Percentiles rank a stretch among this genome's conserved stretches.
Conservation (phyloP, 139 green algal species). For the Mesostigma viride region DNA sequence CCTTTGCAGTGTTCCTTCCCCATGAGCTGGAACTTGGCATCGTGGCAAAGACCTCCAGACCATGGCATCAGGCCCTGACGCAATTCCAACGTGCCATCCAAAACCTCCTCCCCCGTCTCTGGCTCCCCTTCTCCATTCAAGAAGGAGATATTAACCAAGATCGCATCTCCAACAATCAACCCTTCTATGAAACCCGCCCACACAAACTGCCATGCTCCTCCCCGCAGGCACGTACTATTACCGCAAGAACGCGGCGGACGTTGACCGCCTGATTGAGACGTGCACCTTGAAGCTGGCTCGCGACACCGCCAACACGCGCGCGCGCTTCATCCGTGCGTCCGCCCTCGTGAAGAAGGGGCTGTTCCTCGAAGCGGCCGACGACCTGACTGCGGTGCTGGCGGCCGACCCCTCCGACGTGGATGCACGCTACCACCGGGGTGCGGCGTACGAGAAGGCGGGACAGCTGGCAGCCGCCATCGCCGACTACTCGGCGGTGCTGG, state of each 20-base stretch:
- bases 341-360: conserved; percentile 45
- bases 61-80: too few species aligned
- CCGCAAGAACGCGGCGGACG: conserved; percentile 34
- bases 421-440: conserved; percentile 47
- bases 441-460: conserved; percentile 10
- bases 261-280: conserved; percentile 42
- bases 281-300: conserved; percentile 38
- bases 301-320: conserved; percentile 35
- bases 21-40: too few species aligned
- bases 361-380: conserved; percentile 14
- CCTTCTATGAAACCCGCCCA: too few species aligned
- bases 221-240: conserved; percentile 17
- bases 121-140: too few species aligned
- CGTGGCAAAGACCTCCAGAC: too few species aligned
- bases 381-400: conserved; percentile 40
- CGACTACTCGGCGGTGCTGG: conserved; percentile 46
- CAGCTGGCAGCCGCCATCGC: conserved; percentile 49
- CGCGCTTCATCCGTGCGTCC: conserved; percentile 45
- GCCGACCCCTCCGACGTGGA: conserved; percentile 47
- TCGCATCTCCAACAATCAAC: too few species aligned
- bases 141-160: too few species aligned
- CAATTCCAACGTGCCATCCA: too few species aligned
- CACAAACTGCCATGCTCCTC: too few species aligned
- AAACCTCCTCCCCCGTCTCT: too few species aligned
- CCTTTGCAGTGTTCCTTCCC: too few species aligned